A percentile compares a stretch with the other conserved stretches of the same genome.
These are phyloP conservation scores for Trichoderma sp. DNA, from an alignment of 2,329 filamentous ascomycete genomes.

Conservation along the genomic window DNA sequence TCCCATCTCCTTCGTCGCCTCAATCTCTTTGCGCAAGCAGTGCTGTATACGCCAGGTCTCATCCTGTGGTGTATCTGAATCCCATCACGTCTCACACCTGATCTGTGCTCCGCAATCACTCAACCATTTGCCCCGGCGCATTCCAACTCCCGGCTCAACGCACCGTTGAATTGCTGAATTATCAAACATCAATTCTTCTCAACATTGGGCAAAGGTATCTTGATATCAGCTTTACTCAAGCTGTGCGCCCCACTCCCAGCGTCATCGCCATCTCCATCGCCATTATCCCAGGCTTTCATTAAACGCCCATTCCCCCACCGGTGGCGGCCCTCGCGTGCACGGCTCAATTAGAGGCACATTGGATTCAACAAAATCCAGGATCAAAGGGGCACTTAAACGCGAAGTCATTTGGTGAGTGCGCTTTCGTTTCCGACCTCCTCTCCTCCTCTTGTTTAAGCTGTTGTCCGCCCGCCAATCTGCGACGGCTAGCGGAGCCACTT, in stretches of 20 bases:
- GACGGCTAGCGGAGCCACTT: constrained; percentile 29
- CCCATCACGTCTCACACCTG: constrained; percentile 16
- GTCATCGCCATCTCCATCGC: background rate
- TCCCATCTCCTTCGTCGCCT: background rate
- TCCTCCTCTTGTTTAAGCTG: background rate
- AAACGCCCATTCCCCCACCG: background rate
- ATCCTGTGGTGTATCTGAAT: constrained; percentile 22
- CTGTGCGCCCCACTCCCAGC: background rate
- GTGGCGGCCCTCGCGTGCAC: constrained; percentile 2
- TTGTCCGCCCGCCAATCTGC: constrained; percentile 29
- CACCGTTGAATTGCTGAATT: constrained; percentile 3
- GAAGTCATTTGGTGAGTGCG: constrained; percentile 23
- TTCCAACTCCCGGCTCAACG: background rate
- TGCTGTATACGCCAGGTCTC: constrained; percentile 15
- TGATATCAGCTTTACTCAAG: constrained; percentile 1
- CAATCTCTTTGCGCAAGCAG: constrained; percentile 7
- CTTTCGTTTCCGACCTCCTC: constrained; percentile 10
- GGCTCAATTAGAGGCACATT: background rate
- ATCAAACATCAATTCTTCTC: background rate
- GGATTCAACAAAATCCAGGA: background rate
- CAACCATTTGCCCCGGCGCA: constrained; percentile 4
- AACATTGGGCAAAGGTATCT: background rate
- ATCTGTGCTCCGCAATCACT: constrained; percentile 9
- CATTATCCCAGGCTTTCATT: background rate
- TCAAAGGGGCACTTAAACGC: constrained; percentile 5